Evolutionary conservation across 2,329 filamentous ascomycete genomes (phyloP).

Genomic region (Chaetomium sp.): DNA sequence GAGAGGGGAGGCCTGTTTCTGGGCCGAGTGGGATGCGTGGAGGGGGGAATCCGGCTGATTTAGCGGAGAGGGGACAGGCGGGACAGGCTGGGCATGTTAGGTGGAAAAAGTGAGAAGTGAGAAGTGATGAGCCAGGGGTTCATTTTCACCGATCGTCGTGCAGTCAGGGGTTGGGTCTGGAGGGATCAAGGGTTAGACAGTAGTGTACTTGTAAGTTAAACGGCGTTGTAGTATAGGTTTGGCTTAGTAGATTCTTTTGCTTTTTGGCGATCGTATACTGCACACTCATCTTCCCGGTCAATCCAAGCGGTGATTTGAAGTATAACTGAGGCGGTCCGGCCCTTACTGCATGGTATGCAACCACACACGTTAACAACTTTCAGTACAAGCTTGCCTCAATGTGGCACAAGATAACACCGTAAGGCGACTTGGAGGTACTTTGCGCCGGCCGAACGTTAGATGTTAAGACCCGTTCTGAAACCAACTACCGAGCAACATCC

Average conservation of each 20-base stretch:
- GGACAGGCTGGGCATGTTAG: constrained; percentile 1
- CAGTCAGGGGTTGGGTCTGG: background rate
- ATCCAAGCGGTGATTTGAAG: too few species aligned
- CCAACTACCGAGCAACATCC: too few species aligned
- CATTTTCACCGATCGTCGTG: background rate
- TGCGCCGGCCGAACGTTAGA: background rate
- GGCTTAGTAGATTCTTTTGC: background rate
- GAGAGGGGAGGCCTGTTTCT: background rate
- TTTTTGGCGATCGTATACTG: background rate
- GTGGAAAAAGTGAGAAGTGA: constrained; percentile 28
- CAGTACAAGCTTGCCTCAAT: too few species aligned
- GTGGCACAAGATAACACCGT: too few species aligned
- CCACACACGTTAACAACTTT: too few species aligned
- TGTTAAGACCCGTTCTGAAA: too few species aligned
- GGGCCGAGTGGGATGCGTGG: background rate
- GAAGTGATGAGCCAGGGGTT: background rate
- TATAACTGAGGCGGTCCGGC: too few species aligned
- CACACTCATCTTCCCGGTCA: too few species aligned
- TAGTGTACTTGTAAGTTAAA: background rate
- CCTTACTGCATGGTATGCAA: too few species aligned
- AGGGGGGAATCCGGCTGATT: constrained; percentile 26
- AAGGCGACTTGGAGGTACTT: background rate
- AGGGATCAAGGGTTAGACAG: background rate
- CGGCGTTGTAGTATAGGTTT: background rate
- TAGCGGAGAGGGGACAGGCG: constrained; percentile 32